Conservation (phyloP, 2,329 filamentous ascomycete species). For the Eutypella sp. region DNA sequence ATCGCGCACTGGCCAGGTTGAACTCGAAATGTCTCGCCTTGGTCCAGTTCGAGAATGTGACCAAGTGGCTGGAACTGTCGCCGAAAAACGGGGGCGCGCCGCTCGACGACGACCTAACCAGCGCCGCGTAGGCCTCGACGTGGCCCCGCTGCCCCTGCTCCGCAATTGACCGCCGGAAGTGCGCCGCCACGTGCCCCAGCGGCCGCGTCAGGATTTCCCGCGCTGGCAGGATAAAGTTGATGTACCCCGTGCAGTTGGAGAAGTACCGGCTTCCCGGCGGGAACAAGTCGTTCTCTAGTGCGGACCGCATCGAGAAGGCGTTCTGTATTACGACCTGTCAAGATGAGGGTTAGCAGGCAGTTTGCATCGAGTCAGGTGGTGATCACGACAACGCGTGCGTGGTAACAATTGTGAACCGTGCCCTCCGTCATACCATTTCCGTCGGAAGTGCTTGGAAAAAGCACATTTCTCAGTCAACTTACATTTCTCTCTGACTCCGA, state of each 20-base stretch:
- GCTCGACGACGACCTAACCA: not conserved
- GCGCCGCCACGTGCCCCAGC: not conserved
- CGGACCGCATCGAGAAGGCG: not conserved
- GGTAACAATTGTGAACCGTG: too few relatives aligned
- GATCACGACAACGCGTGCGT: too few relatives aligned
- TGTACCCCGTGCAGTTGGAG: not conserved
- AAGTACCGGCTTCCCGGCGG: not conserved
- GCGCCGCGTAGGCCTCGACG: not conserved
- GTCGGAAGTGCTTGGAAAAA: not conserved
- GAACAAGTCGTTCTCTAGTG: not conserved
- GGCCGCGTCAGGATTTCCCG: not conserved
- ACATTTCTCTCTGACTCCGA: not conserved
- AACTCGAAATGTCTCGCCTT: not conserved
- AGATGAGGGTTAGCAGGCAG: too few relatives aligned
- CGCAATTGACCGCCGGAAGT: not conserved
- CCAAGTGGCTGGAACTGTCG: not conserved
- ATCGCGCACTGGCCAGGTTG: not conserved
- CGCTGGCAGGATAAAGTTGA: not conserved
- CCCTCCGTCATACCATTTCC: too few relatives aligned
- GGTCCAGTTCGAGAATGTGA: not conserved
- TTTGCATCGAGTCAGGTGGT: too few relatives aligned
- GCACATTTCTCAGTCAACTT: not conserved
- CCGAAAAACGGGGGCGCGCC: not conserved
- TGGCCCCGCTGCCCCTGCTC: not conserved
- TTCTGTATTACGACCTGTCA: not conserved